Evolutionary conservation across 306 rosid species (phyloP), one percentile per base, ranked within the genome.

Genomic region (Glycine latifolia): DNA sequence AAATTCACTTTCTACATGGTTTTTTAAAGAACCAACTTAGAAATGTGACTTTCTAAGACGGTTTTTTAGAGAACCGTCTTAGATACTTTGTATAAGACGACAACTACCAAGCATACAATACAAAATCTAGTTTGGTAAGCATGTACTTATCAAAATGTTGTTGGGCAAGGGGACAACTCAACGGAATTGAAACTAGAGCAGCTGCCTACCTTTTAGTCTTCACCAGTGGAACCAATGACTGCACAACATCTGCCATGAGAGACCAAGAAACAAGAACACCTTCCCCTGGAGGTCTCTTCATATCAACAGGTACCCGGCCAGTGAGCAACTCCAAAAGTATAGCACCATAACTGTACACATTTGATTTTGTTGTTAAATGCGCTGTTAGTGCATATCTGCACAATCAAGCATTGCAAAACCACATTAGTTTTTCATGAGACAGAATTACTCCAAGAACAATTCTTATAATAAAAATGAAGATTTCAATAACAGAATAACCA

Each of bases 191-290:
- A 87, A 80, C 93, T 87, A 44, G 92, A 86, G 84, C 82, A 80
- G 86, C 81, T 88, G 17, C 92, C 94, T 13, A 84, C 86, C 85
- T 82, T 91, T 85, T 89, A 80, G 84, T 84, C 89, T 86, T 93
- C 77, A 88, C 94, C 67, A 95, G 80, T 0, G 99, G 99, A 71
- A 93, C 96, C 76, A 93, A 80, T 10, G 99, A 95, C 81, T 95
- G 97, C 79, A 95, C 98, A 15, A 95, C 99, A 82, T 95, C 99
- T 5, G 97, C 96, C 99, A 93, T 95, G 78, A 95, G 93, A 1
- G 99, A 98, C 99, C 99, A 95, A 79, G 98, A 88, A 85, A 91
- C 98, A 67, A 95, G 94, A 79, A 91, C 91, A 2, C 94, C 98
- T 88, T 95, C 99, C 14, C 98, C 97, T 0, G 86, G 85, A 78